Conservation (phyloP, 768 basidiomycete genomes). For the Boletus rex-veris region DNA sequence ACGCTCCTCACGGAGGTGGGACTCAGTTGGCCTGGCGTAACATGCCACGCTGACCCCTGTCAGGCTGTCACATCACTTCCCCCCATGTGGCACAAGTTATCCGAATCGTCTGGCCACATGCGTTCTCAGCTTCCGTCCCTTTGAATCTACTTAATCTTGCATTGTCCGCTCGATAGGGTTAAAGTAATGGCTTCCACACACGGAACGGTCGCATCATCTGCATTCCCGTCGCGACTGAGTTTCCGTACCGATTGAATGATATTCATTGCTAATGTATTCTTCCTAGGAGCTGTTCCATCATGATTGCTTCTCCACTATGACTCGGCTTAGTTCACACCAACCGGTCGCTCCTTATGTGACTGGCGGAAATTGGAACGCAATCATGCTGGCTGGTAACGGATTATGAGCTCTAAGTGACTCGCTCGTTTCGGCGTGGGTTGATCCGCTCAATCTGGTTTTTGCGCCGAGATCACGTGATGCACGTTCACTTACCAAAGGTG, state of each 20-base stretch:
- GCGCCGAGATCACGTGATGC: conserved; percentile 1
- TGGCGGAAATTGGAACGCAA: neutral
- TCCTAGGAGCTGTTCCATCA: neutral
- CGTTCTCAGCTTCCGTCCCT: conserved; percentile 2
- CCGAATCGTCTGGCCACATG: neutral
- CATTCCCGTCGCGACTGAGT: conserved; percentile 13
- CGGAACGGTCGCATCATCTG: conserved; percentile 6
- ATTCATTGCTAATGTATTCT: conserved; percentile 7
- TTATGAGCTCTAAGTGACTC: neutral
- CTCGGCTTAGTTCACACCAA: neutral
- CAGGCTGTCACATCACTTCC: conserved; percentile 1
- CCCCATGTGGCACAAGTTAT: conserved; percentile 7
- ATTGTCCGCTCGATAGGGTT: conserved; percentile 24
- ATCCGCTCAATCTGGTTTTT: neutral
- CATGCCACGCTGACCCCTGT: conserved; percentile 9
- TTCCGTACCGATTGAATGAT: conserved; percentile 1
- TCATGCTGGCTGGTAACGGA: neutral
- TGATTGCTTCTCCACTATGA: neutral
- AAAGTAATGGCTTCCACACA: conserved; percentile 13
- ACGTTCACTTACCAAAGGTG: neutral
- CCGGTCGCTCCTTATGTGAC: conserved; percentile 8
- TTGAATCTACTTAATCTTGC: conserved; percentile 19
- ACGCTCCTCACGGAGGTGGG: conserved; percentile 8
- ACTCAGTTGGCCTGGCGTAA: neutral
- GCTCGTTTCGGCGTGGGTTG: conserved; percentile 1